phyloP scores from a whole-genome alignment of 2,329 filamentous ascomycete genomes.

The Ustulina deusta region DNA sequence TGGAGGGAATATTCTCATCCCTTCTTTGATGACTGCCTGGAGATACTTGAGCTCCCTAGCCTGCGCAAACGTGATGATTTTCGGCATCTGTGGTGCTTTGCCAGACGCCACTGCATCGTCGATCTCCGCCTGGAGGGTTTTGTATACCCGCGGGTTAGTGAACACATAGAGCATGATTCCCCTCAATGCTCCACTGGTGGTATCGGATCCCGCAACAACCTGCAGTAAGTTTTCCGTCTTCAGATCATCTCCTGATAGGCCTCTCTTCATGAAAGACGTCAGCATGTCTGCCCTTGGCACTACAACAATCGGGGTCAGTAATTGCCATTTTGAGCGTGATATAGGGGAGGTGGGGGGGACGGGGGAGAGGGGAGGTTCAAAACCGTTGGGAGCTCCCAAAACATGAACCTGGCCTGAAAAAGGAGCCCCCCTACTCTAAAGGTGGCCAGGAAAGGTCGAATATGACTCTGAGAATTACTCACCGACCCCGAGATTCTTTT shows the following conservation, averaged over 20 bases:
- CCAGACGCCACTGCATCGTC: conserved; percentile 50
- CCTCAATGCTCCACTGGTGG: conserved; percentile 63
- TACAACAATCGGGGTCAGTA: background rate
- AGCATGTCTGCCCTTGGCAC: conserved; percentile 47
- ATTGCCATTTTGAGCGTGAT: background rate
- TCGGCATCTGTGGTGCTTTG: conserved; percentile 51
- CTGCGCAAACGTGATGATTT: conserved; percentile 46
- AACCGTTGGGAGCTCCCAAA: background rate
- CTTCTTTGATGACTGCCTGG: conserved; percentile 56
- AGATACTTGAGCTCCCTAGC: conserved; percentile 54
- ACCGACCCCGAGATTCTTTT: conserved; percentile 15
- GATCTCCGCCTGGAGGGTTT: conserved; percentile 57
- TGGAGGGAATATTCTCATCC: conserved; percentile 53
- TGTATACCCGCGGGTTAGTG: conserved; percentile 58
- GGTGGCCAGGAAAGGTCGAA: background rate
- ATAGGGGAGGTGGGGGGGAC: background rate
- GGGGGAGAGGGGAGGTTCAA: too few relatives aligned
- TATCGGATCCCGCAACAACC: conserved; percentile 67
- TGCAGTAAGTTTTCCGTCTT: conserved; percentile 53
- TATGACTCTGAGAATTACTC: background rate
- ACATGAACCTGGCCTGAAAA: background rate
- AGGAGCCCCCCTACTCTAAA: background rate
- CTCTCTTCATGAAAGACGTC: conserved; percentile 48
- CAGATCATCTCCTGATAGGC: conserved; percentile 45
- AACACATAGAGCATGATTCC: conserved; percentile 61